A percentile compares a stretch with the other conserved stretches of the same genome.
Evolutionary conservation across 2,329 filamentous ascomycete species (phyloP).

Genomic region (Colletotrichum lini): DNA sequence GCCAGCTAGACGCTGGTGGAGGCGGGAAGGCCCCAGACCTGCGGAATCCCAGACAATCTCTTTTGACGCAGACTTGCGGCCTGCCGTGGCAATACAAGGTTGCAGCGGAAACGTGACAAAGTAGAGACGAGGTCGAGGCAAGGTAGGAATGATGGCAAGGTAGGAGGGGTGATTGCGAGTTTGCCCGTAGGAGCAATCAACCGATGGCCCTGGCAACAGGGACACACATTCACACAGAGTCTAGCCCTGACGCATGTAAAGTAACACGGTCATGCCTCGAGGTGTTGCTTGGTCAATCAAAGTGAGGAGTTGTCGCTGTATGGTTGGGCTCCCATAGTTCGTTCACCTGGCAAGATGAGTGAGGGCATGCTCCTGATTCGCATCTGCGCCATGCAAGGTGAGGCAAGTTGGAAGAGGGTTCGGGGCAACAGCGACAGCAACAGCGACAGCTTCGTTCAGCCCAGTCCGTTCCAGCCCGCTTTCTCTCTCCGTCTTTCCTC

Average conservation of each 20-base stretch:
- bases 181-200: constrained; percentile 17
- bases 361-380: background rate
- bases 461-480: constrained; percentile 20
- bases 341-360: background rate
- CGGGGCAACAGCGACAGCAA: background rate
- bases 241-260: constrained; percentile 1
- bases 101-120: constrained; percentile 6
- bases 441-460: constrained; percentile 15
- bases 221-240: background rate
- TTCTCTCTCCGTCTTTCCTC: constrained; percentile 38
- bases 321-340: background rate
- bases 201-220: constrained; percentile 7
- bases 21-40: constrained; percentile 13
- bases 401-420: constrained; percentile 2
- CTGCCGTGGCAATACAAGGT: background rate
- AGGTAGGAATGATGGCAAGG: constrained; percentile 10
- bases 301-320: background rate
- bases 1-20: constrained; percentile 5
- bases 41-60: constrained; percentile 25
- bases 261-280: constrained; percentile 22
- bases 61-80: constrained; percentile 20
- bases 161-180: constrained; percentile 8
- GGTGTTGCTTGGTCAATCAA: constrained; percentile 16
- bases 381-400: background rate
- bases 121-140: background rate